phyloP scores from a whole-genome alignment of 116 monocot genomes.

The Papilionanthe hybrid region DNA sequence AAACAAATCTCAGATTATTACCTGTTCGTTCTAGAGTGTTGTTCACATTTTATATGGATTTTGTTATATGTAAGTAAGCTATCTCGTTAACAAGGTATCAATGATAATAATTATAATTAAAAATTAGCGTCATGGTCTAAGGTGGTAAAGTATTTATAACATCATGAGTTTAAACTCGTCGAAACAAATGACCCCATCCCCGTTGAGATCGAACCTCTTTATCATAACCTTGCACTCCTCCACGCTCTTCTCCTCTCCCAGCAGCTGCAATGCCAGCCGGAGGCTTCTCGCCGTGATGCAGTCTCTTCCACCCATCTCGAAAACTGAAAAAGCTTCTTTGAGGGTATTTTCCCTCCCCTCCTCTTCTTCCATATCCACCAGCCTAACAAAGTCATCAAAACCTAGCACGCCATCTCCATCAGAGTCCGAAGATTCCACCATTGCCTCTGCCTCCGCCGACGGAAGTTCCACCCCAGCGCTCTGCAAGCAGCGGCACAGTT shows the following conservation, averaged over 20 bases:
- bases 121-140: too few relatives aligned
- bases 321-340: slow-evolving; percentile 6
- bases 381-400: slow-evolving; percentile 31
- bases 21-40: too few relatives aligned
- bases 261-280: slow-evolving; percentile 1
- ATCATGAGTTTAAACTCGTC: slow-evolving; percentile 18
- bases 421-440: slow-evolving; percentile 16
- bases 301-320: neutral
- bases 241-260: neutral
- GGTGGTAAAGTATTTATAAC: neutral
- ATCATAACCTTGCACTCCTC: slow-evolving; percentile 13
- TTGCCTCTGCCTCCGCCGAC: slow-evolving; percentile 30
- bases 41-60: too few relatives aligned
- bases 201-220: slow-evolving; percentile 10
- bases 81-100: too few relatives aligned
- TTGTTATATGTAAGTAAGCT: too few relatives aligned
- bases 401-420: slow-evolving; percentile 46
- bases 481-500: slow-evolving; percentile 31
- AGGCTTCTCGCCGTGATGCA: slow-evolving; percentile 14
- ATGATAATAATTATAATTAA: too few relatives aligned
- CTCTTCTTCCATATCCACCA: slow-evolving; percentile 17
- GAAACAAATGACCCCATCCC: slow-evolving; percentile 15
- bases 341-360: neutral
- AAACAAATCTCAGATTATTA: too few relatives aligned
- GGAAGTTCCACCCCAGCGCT: slow-evolving; percentile 26